Evolutionary conservation across 306 rosid genomes (phyloP).

Genomic region (Acacia melanoxylon): DNA sequence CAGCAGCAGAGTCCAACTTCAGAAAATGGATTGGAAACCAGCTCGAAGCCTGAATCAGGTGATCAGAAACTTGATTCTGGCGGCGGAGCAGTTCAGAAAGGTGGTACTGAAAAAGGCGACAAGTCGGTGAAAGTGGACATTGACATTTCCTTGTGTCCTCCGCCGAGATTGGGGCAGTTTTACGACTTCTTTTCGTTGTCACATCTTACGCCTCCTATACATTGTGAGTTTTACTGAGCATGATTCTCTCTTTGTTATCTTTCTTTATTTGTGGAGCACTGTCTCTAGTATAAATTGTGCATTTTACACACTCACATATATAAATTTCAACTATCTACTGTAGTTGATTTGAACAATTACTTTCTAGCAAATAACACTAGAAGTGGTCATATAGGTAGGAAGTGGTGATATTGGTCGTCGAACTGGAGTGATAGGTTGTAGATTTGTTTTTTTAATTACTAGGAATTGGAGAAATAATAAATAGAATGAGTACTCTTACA

Average conservation of each 20-base stretch:
- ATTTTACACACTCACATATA: no score
- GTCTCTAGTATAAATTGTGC: background rate
- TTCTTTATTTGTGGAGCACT: background rate
- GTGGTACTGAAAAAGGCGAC: constrained; percentile 22
- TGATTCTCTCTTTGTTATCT: background rate
- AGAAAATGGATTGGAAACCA: constrained; percentile 38
- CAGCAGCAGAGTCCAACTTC: constrained; percentile 26
- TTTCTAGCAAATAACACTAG: background rate
- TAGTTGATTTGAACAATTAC: background rate
- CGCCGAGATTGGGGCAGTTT: constrained; percentile 85
- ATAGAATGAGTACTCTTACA: background rate
- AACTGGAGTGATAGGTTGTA: background rate
- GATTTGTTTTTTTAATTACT: background rate
- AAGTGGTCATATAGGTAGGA: background rate
- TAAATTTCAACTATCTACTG: background rate
- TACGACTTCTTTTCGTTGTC: constrained; percentile 91
- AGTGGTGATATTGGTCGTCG: background rate
- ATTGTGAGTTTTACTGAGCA: constrained; percentile 52
- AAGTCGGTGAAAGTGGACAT: constrained; percentile 47
- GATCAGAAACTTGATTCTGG: constrained; percentile 36
- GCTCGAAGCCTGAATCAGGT: constrained; percentile 27
- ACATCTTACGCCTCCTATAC: constrained; percentile 81
- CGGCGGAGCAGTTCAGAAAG: constrained; percentile 7
- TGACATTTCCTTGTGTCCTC: constrained; percentile 77
- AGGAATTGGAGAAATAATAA: background rate